A percentile compares a stretch with the other conserved stretches of the same genome.
These are phyloP conservation scores for Schizosaccharomyces versatilis DNA, from an alignment of 1,139 yeast species.

Conservation along the genomic window DNA sequence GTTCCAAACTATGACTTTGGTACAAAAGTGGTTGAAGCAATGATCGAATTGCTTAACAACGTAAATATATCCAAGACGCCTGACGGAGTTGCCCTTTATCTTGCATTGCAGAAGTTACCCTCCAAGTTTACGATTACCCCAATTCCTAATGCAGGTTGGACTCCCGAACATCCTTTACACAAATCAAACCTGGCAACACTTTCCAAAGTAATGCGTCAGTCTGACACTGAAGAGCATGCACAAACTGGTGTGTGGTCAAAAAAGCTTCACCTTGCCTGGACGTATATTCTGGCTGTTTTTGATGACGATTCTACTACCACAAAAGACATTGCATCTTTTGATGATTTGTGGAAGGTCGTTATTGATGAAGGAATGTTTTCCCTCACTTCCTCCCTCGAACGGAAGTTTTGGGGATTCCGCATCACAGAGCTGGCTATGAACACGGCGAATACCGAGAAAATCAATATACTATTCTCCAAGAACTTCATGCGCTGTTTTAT, in stretches of 20 bases:
- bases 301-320: constrained; percentile 1
- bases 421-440: constrained; percentile 34
- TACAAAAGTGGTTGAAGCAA: constrained; percentile 13
- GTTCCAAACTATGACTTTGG: constrained; percentile 13
- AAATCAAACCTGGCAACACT: constrained; percentile 41
- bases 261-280: constrained; percentile 68
- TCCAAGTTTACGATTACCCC: background rate
- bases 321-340: constrained; percentile 22
- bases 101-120: constrained; percentile 21
- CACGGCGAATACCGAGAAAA: constrained; percentile 18
- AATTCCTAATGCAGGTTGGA: constrained; percentile 28
- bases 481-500: constrained; percentile 55
- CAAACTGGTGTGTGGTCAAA: constrained; percentile 60
- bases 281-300: constrained; percentile 26
- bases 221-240: constrained; percentile 12
- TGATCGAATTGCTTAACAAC: constrained; percentile 11
- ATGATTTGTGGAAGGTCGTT: constrained; percentile 60
- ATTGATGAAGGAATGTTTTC: constrained; percentile 66
- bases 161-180: constrained; percentile 46
- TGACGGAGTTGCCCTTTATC: constrained; percentile 61
- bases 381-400: constrained; percentile 56
- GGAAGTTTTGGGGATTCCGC: constrained; percentile 74
- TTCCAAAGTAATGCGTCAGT: constrained; percentile 32
- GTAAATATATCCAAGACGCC: constrained; percentile 38
- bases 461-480: constrained; percentile 34